These are phyloP conservation scores for Ogataea zsoltii DNA, from an alignment of 805 yeast genomes.

Conservation along the genomic window DNA sequence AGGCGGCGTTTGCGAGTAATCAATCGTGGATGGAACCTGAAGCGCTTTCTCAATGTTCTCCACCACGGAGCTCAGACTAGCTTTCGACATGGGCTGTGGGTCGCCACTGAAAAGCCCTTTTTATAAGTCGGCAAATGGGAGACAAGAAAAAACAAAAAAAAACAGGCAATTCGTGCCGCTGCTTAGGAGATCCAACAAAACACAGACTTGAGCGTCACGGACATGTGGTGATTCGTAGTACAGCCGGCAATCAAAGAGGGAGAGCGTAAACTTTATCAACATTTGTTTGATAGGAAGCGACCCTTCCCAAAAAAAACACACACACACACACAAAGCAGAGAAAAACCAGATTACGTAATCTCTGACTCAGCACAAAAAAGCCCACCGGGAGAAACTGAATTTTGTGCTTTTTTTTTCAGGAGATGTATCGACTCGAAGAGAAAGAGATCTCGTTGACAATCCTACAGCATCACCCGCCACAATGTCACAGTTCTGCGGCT, in stretches of 20 bases:
- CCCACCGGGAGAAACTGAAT: not conserved
- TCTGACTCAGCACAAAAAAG: not conserved
- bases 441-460: no score
- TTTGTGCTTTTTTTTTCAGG: no score
- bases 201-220: no score
- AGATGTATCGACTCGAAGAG: no score
- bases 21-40: slow-evolving; percentile 25
- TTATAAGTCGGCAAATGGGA: not conserved
- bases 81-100: not conserved
- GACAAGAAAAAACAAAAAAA: no score
- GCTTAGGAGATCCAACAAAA: no score
- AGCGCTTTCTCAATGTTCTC: slow-evolving; percentile 21
- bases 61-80: slow-evolving; percentile 7
- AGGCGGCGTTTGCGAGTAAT: slow-evolving; percentile 25
- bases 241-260: not conserved
- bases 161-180: no score
- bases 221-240: no score
- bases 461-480: not conserved
- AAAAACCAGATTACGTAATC: no score
- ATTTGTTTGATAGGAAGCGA: not conserved
- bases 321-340: no score
- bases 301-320: no score
- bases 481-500: slow-evolving; percentile 47
- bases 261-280: not conserved
- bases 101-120: not conserved